Evolutionary conservation across 2,329 filamentous ascomycete genomes (phyloP).

Genomic region (Gnomoniopsis smithogilvyi): DNA sequence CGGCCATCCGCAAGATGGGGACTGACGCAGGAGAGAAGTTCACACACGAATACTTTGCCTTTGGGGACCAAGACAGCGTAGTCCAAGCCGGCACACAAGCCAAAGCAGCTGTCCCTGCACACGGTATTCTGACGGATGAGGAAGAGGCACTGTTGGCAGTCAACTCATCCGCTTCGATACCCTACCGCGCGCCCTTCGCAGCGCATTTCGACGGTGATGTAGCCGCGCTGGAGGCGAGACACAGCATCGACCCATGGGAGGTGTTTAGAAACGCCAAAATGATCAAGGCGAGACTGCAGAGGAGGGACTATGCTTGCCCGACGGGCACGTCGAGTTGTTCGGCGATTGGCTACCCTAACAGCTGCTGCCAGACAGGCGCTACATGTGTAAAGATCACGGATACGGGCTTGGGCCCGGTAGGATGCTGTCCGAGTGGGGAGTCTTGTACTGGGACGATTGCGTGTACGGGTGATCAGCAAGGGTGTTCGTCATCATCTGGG

Average conservation of each 20-base stretch:
- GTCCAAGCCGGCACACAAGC: slow-evolving; percentile 8
- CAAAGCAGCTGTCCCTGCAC: slow-evolving; percentile 7
- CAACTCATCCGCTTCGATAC: slow-evolving; percentile 32
- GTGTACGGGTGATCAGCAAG: slow-evolving; percentile 58
- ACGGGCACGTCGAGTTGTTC: slow-evolving; percentile 62
- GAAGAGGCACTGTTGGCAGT: slow-evolving; percentile 26
- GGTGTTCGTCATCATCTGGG: slow-evolving; percentile 62
- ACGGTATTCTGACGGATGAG: slow-evolving; percentile 21
- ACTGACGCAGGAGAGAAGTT: slow-evolving; percentile 72
- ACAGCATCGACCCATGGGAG: slow-evolving; percentile 18
- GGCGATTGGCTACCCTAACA: slow-evolving; percentile 62
- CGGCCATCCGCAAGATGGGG: slow-evolving; percentile 70
- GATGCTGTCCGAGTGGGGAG: slow-evolving; percentile 68
- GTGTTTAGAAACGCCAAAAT: slow-evolving; percentile 43
- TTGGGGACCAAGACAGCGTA: slow-evolving; percentile 31
- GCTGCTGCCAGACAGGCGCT: slow-evolving; percentile 67
- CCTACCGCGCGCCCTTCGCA: slow-evolving; percentile 50
- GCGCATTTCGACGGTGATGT: slow-evolving; percentile 35
- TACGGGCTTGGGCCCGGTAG: slow-evolving; percentile 63
- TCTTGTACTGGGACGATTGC: slow-evolving; percentile 62
- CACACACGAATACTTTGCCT: slow-evolving; percentile 62
- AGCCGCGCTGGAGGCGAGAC: slow-evolving; percentile 1
- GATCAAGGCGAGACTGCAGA: slow-evolving; percentile 46
- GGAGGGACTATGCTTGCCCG: slow-evolving; percentile 64
- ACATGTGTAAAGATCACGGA: slow-evolving; percentile 64